phyloP scores from a whole-genome alignment of 345 rosid genomes.

The Stellera chamaejasme region DNA sequence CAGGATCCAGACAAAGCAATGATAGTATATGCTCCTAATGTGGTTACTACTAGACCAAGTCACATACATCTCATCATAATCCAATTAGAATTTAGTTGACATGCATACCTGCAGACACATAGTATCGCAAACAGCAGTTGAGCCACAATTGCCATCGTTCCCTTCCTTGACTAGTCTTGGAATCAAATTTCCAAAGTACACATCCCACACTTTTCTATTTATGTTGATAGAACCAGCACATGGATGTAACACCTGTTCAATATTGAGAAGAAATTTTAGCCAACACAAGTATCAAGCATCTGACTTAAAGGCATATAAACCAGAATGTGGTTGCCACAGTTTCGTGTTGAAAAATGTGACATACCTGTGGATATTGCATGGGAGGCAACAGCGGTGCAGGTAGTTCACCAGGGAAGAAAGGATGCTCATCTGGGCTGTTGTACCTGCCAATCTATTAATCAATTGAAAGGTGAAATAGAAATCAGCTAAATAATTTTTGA shows the following conservation, averaged over 20 bases:
- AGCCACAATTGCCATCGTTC: constrained; percentile 88
- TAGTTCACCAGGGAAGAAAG: constrained; percentile 66
- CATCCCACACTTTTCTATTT: constrained; percentile 65
- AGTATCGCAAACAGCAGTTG: constrained; percentile 90
- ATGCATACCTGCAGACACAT: constrained; percentile 71
- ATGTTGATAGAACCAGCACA: constrained; percentile 68
- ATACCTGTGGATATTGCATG: constrained; percentile 55
- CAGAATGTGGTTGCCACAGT: too few species aligned
- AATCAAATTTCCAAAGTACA: constrained; percentile 78
- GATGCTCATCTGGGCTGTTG: constrained; percentile 88
- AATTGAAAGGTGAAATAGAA: constrained; percentile 7
- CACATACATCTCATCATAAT: too few species aligned
- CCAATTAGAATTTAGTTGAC: neutral
- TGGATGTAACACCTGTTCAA: constrained; percentile 62
- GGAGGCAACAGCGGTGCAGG: constrained; percentile 79
- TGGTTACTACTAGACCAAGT: too few species aligned
- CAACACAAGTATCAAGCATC: too few species aligned
- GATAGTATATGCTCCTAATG: too few species aligned
- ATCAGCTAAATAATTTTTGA: neutral
- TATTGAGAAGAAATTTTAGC: neutral
- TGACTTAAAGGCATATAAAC: too few species aligned
- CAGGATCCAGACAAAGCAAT: neutral
- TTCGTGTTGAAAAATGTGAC: too few species aligned
- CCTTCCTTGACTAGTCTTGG: constrained; percentile 76
- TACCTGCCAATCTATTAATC: constrained; percentile 64